Conservation (phyloP, 2,329 filamentous ascomycete genomes). For the Colletotrichum siamense region DNA sequence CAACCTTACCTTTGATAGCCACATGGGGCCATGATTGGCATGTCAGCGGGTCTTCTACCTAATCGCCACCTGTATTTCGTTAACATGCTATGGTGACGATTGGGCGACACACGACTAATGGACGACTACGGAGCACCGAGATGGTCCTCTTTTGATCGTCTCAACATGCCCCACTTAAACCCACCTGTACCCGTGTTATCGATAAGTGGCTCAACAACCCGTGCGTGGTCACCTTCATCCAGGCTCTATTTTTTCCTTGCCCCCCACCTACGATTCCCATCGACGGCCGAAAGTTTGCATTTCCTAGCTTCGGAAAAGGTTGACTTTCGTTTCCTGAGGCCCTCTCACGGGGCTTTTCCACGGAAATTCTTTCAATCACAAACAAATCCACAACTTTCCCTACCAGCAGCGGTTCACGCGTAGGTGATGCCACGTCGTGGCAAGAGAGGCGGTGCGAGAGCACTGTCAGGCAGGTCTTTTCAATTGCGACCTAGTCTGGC, state of each 20-base stretch:
- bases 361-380: not conserved
- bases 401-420: not conserved
- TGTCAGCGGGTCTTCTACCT: not conserved
- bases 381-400: not conserved
- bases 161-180: not conserved
- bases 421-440: slow-evolving; percentile 16
- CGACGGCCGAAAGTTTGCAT: not conserved
- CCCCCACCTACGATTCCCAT: not conserved
- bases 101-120: not conserved
- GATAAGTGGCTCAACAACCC: not conserved
- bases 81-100: not conserved
- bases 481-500: not conserved
- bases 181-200: not conserved
- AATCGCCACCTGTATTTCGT: not conserved
- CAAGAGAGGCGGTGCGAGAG: slow-evolving; percentile 5
- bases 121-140: not conserved
- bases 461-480: not conserved
- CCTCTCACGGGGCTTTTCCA: not conserved
- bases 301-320: not conserved
- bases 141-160: not conserved
- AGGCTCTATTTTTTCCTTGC: not conserved
- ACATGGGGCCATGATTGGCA: not conserved
- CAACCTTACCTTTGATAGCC: not conserved
- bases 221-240: not conserved
- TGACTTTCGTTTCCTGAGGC: not conserved